phyloP scores from a whole-genome alignment of 176 grass and related monocot genomes.

The Alopecurus myosuroides region DNA sequence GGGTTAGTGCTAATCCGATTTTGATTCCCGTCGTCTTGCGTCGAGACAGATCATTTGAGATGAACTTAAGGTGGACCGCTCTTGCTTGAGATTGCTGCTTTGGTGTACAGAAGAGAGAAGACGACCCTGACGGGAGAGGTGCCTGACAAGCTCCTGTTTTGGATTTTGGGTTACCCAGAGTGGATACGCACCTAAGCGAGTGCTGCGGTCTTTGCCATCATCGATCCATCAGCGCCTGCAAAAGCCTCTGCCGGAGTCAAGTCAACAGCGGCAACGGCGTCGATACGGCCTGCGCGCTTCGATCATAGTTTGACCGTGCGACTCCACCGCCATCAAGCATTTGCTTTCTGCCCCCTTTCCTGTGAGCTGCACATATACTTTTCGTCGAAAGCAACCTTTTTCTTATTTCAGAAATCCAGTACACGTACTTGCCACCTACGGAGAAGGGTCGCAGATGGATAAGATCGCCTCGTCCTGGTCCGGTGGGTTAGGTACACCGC shows the following conservation, averaged over 20 bases:
- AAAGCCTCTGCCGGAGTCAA: too few species aligned
- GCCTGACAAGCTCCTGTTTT: too few species aligned
- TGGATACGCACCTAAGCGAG: too few species aligned
- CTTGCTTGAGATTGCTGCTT: too few species aligned
- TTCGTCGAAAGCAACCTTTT: background rate
- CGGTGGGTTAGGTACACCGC: background rate
- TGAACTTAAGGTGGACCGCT: too few species aligned
- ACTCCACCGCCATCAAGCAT: background rate
- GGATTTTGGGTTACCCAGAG: too few species aligned
- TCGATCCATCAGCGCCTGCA: too few species aligned
- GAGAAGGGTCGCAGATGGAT: background rate
- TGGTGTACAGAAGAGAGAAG: too few species aligned
- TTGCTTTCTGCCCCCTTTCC: background rate
- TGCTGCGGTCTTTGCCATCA: too few species aligned
- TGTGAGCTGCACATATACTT: background rate
- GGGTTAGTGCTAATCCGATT: background rate
- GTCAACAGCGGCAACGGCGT: too few species aligned
- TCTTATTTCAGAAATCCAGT: background rate
- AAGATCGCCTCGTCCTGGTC: background rate
- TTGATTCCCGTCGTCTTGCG: background rate
- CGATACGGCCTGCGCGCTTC: background rate
- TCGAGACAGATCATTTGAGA: too few species aligned
- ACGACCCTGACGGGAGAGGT: too few species aligned
- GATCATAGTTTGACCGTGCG: background rate
- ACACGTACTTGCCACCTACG: background rate